Base-by-base conservation (phyloP, 1,284 basidiomycete species). In the Melampsora occidentalis region DNA sequence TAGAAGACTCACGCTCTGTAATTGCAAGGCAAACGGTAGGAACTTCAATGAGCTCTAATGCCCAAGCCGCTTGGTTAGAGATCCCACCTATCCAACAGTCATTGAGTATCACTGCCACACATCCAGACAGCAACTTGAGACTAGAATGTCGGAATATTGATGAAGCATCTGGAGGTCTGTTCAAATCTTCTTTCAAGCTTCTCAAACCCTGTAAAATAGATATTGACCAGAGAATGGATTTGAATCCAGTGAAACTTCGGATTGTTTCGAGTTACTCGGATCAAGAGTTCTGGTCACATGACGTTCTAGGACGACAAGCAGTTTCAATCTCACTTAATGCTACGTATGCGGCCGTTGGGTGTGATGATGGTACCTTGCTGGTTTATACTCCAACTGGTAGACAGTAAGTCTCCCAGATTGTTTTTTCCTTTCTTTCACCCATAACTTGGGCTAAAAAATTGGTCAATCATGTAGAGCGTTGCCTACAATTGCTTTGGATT, bases 311-410 rank as follows among this genome's bases (percentile, higher is more conserved):
- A 22, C 53, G 90, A 81, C 87, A 83, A 89, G 7, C 88, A 5
- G 82, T 95, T 5, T 85, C 86, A 0, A 82, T 92, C 42, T 88
- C 88, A 1, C 88, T 89, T 0, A 90, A 91, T 0, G 81, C 83
- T 1, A 81, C 81, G 1, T 93, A 93, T 81, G 89, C 89, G 78
- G 94, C 92, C 2, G 90, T 88, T 2, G 91, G 88, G 0, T 86
- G 88, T 84, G 87, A 89, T 78, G 92, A 96, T 81, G 91, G 91
- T 0, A 87, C 86, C 4, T 84, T 97, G 22, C 87, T 87, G 79
- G 87, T 94, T 3, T 96, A 95, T 83, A 90, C 92, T 1, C 86
- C 86, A 65, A 89, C 88, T 0, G 94, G 94, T 7, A 84, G 93
- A 82, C 87, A 89, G 91, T 92, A 79, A 78, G 86, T 80, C 9